These are phyloP conservation scores for Lactarius sanguifluus DNA, from an alignment of 768 basidiomycete genomes.

Conservation along the genomic window DNA sequence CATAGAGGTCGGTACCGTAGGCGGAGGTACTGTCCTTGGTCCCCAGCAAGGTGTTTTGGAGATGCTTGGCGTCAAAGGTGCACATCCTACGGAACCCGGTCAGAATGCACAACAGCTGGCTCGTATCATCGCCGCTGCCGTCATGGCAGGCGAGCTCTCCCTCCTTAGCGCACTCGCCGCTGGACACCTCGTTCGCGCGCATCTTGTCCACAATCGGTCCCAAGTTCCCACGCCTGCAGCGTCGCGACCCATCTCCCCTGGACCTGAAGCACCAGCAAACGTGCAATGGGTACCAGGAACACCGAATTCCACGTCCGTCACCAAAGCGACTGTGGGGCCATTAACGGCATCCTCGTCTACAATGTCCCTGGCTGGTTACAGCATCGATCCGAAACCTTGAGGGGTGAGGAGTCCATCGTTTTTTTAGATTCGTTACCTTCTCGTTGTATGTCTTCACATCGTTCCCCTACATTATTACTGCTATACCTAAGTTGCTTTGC, in stretches of 20 bases:
- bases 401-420: background rate
- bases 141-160: constrained; percentile 97
- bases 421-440: background rate
- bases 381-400: constrained; percentile 27
- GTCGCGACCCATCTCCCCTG: constrained; percentile 63
- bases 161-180: constrained; percentile 91
- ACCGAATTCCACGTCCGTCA: constrained; percentile 18
- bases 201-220: constrained; percentile 89
- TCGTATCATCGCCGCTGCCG: constrained; percentile 83
- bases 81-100: constrained; percentile 84
- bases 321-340: constrained; percentile 23
- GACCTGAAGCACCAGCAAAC: constrained; percentile 34
- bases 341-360: constrained; percentile 26
- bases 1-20: constrained; percentile 97
- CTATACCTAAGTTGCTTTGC: constrained; percentile 23
- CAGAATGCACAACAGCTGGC: constrained; percentile 89
- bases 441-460: background rate
- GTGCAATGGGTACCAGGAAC: constrained; percentile 28
- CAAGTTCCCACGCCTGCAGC: constrained; percentile 70
- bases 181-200: constrained; percentile 91
- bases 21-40: constrained; percentile 89
- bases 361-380: constrained; percentile 28
- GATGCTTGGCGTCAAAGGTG: constrained; percentile 90
- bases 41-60: constrained; percentile 91
- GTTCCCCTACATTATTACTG: constrained; percentile 15